These are phyloP conservation scores for Aaosphaeria arxii DNA, from an alignment of 2,329 filamentous ascomycete species.

Conservation along the genomic window DNA sequence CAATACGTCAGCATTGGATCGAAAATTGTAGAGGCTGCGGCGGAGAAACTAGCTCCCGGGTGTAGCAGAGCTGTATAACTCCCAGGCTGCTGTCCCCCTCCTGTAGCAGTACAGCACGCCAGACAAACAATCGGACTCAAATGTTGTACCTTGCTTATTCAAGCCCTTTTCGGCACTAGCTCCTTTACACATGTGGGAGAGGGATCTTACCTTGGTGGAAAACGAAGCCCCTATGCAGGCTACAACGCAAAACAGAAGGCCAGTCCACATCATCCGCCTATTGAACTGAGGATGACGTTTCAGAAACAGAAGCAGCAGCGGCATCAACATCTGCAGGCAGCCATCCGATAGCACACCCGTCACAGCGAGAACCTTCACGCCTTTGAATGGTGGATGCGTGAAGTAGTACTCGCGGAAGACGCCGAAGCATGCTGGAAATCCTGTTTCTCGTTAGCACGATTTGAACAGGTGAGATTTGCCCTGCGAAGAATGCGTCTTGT, in stretches of 20 bases:
- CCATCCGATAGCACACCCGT: not conserved
- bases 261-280: not conserved
- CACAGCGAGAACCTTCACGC: not conserved
- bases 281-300: not conserved
- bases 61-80: too few relatives aligned
- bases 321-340: not conserved
- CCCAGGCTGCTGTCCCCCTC: too few relatives aligned
- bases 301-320: not conserved
- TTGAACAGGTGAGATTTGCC: not conserved
- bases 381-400: not conserved
- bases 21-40: too few relatives aligned
- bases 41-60: too few relatives aligned
- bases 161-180: too few relatives aligned
- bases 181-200: not conserved
- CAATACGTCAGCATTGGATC: too few relatives aligned
- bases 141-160: too few relatives aligned
- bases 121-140: too few relatives aligned
- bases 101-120: too few relatives aligned
- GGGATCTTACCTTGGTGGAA: not conserved
- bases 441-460: not conserved
- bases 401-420: not conserved
- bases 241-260: not conserved
- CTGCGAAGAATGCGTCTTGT: not conserved
- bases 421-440: not conserved
- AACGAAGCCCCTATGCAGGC: not conserved